Percentiles rank a stretch among this genome's conserved stretches.
Conservation (phyloP, 345 rosid species). For the Acer negundo region DNA sequence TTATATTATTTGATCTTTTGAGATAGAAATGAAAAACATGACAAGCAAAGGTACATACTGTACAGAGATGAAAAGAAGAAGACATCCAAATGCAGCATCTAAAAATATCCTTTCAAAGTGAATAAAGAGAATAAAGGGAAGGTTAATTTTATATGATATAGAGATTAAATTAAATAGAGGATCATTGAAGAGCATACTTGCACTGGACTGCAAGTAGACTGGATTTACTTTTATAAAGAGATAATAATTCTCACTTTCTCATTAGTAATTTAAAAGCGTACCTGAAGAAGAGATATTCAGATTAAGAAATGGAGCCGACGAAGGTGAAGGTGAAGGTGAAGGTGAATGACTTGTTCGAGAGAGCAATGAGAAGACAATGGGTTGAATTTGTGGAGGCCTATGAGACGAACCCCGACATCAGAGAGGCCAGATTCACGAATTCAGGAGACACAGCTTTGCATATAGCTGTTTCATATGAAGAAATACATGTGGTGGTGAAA, state of each 20-base stretch:
- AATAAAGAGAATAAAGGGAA: neutral
- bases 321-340: no score
- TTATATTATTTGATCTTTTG: no score
- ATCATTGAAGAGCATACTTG: neutral
- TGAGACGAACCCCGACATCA: neutral
- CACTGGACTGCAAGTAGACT: no score
- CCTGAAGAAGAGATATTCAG: neutral
- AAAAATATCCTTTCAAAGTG: neutral
- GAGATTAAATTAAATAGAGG: no score
- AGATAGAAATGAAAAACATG: neutral
- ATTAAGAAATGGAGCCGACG: neutral
- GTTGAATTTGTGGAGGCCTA: constrained; percentile 13
- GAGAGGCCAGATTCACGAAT: constrained; percentile 10
- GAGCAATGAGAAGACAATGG: constrained; percentile 28
- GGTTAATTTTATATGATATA: no score
- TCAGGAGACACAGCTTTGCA: constrained; percentile 31
- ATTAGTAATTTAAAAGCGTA: no score
- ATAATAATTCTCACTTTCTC: no score
- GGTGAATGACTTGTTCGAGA: constrained; percentile 11
- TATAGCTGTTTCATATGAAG: constrained; percentile 21
- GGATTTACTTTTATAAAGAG: no score
- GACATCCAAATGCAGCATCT: neutral
- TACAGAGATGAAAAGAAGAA: neutral
- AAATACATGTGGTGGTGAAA: neutral
- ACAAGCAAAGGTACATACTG: neutral